A percentile compares a stretch with the other conserved stretches of the same genome.
Evolutionary conservation across 345 rosid genomes (phyloP).

Genomic region (Populus deltoides): DNA sequence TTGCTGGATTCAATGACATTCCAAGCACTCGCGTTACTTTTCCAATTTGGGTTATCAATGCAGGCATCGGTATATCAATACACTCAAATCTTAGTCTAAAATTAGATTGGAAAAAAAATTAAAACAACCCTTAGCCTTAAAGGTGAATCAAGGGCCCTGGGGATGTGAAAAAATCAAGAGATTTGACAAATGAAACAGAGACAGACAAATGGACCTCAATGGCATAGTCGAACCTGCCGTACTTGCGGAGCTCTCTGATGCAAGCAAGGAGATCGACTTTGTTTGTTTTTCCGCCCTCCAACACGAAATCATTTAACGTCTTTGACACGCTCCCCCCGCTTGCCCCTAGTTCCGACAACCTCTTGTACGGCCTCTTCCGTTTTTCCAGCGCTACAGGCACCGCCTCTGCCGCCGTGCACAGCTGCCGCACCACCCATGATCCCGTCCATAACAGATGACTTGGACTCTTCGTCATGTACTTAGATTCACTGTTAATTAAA

Average conservation of each 20-base stretch:
- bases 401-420: constrained; percentile 25
- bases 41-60: background rate
- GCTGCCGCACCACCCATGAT: constrained; percentile 26
- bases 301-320: constrained; percentile 47
- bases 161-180: background rate
- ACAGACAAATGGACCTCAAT: constrained; percentile 48
- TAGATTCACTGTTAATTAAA: background rate
- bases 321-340: constrained; percentile 47
- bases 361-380: constrained; percentile 33
- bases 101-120: background rate
- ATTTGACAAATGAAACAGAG: background rate
- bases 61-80: background rate
- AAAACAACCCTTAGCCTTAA: too few species aligned
- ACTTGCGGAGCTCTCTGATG: constrained; percentile 56
- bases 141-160: too few species aligned
- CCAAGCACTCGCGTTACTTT: background rate
- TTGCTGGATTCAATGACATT: background rate
- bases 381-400: constrained; percentile 13
- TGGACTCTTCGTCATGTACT: constrained; percentile 19
- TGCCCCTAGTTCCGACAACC: constrained; percentile 47
- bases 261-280: constrained; percentile 41
- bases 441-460: constrained; percentile 22
- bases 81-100: background rate
- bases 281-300: constrained; percentile 45
- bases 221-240: constrained; percentile 48